Conservation (phyloP, 225 moss, liverwort and hornwort species). For the Asterella californica region DNA sequence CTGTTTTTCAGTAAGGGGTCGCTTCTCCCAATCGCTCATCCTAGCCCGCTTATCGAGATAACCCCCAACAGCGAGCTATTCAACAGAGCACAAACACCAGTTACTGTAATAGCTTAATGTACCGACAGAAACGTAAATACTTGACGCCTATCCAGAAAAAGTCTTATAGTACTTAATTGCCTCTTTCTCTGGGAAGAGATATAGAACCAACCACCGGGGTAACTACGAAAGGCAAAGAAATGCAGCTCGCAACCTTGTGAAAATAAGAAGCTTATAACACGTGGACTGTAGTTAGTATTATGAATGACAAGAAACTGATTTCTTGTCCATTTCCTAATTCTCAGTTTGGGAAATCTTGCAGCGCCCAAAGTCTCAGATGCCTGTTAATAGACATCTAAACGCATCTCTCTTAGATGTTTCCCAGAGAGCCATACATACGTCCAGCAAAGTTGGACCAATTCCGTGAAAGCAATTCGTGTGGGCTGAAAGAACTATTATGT, state of each 20-base stretch:
- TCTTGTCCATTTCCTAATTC: neutral
- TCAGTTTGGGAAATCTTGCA: neutral
- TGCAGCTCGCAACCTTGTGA: neutral
- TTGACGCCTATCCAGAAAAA: too few species aligned
- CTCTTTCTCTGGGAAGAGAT: too few species aligned
- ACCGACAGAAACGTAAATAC: neutral
- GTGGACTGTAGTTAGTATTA: neutral
- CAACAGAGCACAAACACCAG: neutral
- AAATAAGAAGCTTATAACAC: neutral
- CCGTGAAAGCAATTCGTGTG: neutral
- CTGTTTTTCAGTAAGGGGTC: slow-evolving; percentile 31
- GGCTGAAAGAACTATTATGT: neutral
- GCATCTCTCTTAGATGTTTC: too few species aligned
- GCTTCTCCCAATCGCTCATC: slow-evolving; percentile 38
- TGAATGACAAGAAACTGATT: neutral
- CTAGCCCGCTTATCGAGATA: slow-evolving; percentile 27
- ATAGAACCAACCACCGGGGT: neutral
- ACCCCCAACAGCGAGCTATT: slow-evolving; percentile 24
- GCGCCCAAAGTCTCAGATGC: neutral
- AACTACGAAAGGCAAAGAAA: neutral
- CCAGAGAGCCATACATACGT: too few species aligned
- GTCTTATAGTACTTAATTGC: neutral
- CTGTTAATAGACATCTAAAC: neutral
- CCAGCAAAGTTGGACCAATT: neutral
- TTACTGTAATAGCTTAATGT: neutral